A percentile compares a stretch with the other conserved stretches of the same genome.
These are phyloP conservation scores for Cyclotella cryptica DNA, from an alignment of 108 stramenopile genomes.

Conservation along the genomic window DNA sequence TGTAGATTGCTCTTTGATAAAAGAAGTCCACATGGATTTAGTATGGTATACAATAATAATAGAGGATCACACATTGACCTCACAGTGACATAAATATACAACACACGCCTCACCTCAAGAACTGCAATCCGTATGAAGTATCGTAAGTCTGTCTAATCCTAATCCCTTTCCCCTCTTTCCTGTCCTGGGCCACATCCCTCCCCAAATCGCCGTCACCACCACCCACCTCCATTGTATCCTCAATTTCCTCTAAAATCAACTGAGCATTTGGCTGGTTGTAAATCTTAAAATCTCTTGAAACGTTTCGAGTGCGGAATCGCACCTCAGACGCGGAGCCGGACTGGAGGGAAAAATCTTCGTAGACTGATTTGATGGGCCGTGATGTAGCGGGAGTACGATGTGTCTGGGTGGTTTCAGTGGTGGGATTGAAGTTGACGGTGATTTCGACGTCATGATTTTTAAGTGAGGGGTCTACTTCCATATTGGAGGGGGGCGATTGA, in stretches of 20 bases:
- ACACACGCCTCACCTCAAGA: conserved; percentile 5
- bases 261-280: conserved; percentile 35
- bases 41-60: too few species aligned
- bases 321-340: conserved; percentile 11
- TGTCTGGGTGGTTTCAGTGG: background rate
- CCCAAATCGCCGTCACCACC: background rate
- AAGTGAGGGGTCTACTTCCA: too few species aligned
- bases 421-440: background rate
- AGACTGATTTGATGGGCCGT: conserved; percentile 16
- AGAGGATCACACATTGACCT: too few species aligned
- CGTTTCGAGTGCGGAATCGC: conserved; percentile 15
- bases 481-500: background rate
- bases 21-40: too few species aligned
- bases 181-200: background rate
- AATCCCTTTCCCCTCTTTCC: background rate
- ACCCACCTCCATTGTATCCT: background rate
- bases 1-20: conserved; percentile 34
- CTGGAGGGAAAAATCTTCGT: conserved; percentile 17
- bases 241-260: conserved; percentile 29
- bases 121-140: conserved; percentile 24
- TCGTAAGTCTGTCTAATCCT: conserved; percentile 8
- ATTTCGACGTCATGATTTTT: background rate
- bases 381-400: background rate
- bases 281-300: conserved; percentile 17
- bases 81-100: too few species aligned